Conservation (phyloP, 2,329 filamentous ascomycete genomes). For the Drechslerella coelobrocha region DNA sequence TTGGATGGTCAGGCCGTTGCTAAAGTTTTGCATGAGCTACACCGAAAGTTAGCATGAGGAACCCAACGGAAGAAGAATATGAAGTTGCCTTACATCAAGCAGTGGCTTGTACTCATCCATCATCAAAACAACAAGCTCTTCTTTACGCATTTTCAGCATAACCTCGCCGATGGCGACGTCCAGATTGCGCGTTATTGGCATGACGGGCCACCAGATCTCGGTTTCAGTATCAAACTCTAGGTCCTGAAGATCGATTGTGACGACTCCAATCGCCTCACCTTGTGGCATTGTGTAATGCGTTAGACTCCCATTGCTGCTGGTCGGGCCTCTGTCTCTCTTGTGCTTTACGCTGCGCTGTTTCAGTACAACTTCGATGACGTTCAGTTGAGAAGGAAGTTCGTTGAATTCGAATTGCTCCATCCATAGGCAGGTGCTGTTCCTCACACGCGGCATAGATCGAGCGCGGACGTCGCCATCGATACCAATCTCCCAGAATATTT, state of each 20-base stretch:
- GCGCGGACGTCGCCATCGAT: constrained; percentile 80
- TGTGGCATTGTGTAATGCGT: constrained; percentile 50
- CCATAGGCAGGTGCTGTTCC: constrained; percentile 80
- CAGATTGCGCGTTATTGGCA: constrained; percentile 62
- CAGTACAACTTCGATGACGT: constrained; percentile 73
- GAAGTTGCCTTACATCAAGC: constrained; percentile 64
- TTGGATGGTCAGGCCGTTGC: constrained; percentile 80
- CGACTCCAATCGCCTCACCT: constrained; percentile 64
- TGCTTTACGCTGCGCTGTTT: constrained; percentile 66
- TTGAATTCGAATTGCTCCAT: constrained; percentile 79
- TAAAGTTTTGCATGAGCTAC: constrained; percentile 78
- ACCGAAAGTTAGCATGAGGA: constrained; percentile 53
- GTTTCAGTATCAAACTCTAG: constrained; percentile 66
- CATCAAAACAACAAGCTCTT: constrained; percentile 85
- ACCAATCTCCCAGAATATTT: constrained; percentile 80
- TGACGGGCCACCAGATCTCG: constrained; percentile 72
- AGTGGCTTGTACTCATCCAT: constrained; percentile 83
- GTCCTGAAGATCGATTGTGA: constrained; percentile 77
- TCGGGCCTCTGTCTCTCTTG: constrained; percentile 57
- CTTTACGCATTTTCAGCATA: constrained; percentile 68
- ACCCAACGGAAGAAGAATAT: neutral
- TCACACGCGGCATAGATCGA: constrained; percentile 73
- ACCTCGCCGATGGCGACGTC: constrained; percentile 70
- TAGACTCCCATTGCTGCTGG: constrained; percentile 49
- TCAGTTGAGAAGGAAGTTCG: constrained; percentile 73